A percentile compares a stretch with the other conserved stretches of the same genome.
Conservation (phyloP, 2,329 filamentous ascomycete genomes). For the Sporothrix sp. region DNA sequence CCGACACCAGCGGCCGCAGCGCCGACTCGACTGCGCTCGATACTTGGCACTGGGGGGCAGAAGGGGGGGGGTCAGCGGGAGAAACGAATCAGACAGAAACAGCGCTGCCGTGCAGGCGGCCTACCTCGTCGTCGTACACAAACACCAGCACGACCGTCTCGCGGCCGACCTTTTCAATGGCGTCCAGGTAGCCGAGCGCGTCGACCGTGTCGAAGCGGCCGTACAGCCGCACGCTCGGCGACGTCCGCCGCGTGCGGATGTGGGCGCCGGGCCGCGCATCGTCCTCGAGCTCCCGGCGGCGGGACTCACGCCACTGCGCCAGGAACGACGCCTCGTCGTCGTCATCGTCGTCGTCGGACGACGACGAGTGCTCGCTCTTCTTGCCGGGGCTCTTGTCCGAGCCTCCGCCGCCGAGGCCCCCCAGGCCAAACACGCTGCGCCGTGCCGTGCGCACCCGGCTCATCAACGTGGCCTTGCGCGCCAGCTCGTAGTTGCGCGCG, state of each 20-base stretch:
- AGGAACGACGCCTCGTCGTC: conserved; percentile 75
- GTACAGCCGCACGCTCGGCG: conserved; percentile 67
- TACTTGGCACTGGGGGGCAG: conserved; percentile 56
- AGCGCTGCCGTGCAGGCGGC: conserved; percentile 22
- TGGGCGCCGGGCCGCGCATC: conserved; percentile 34
- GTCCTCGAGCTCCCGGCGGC: conserved; percentile 66
- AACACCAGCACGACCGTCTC: conserved; percentile 86
- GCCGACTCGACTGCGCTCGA: conserved; percentile 71
- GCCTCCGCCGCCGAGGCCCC: conserved; percentile 24
- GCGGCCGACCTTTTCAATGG: conserved; percentile 76
- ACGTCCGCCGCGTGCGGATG: conserved; percentile 56
- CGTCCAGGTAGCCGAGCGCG: conserved; percentile 86
- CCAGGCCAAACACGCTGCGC: conserved; percentile 44
- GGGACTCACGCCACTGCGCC: conserved; percentile 71
- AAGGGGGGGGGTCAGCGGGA: conserved; percentile 21
- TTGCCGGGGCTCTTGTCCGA: conserved; percentile 27
- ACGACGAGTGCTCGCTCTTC: conserved; percentile 29
- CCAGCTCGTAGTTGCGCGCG: conserved; percentile 65
- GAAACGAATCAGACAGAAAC: background rate
- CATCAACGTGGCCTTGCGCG: conserved; percentile 47
- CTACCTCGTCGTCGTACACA: conserved; percentile 79
- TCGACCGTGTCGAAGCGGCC: conserved; percentile 77
- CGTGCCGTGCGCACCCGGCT: conserved; percentile 43
- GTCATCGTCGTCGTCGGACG: conserved; percentile 41
- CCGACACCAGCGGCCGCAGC: conserved; percentile 61